Evolutionary conservation across 2,329 filamentous ascomycete species (phyloP).

Genomic region (Tothia fuscella): DNA sequence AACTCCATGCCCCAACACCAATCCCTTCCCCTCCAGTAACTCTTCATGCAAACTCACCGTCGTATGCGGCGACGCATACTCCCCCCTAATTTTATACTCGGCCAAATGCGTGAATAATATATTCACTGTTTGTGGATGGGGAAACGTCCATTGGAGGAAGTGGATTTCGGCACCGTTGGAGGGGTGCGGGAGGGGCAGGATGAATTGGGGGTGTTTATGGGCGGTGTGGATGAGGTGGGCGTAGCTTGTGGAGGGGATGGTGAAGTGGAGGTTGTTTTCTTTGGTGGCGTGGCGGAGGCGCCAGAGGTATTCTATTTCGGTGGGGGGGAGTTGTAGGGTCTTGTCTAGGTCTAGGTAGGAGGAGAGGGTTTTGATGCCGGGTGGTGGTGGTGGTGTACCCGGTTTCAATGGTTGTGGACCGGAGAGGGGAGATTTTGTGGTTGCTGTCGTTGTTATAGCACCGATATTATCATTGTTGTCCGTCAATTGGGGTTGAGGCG

Average conservation of each 20-base stretch:
- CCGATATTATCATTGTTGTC: conserved; percentile 15
- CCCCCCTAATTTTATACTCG: conserved; percentile 81
- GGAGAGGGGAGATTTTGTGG: conserved; percentile 26
- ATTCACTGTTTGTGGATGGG: conserved; percentile 45
- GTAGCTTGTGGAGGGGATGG: conserved; percentile 65
- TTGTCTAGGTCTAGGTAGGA: conserved; percentile 73
- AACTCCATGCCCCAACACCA: conserved; percentile 78
- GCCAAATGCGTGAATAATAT: conserved; percentile 89
- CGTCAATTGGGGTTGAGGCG: conserved; percentile 21
- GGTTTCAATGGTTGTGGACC: conserved; percentile 22
- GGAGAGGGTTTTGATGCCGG: conserved; percentile 50
- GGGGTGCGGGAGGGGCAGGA: conserved; percentile 62
- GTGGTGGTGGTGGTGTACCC: conserved; percentile 19
- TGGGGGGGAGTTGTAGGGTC: conserved; percentile 55
- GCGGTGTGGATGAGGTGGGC: conserved; percentile 58
- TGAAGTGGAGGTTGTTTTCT: conserved; percentile 68
- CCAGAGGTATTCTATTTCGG: conserved; percentile 84
- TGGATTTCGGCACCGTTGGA: conserved; percentile 67
- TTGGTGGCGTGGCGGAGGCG: conserved; percentile 70
- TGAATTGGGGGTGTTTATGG: conserved; percentile 70
- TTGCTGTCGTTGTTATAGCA: conserved; percentile 18
- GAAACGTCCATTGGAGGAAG: conserved; percentile 93
- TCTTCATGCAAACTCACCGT: conserved; percentile 88
- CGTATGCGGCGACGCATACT: conserved; percentile 85
- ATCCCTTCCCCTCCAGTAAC: conserved; percentile 56